These are phyloP conservation scores for Schizochytrium sp. DNA, from an alignment of 108 stramenopile genomes.

Conservation along the genomic window DNA sequence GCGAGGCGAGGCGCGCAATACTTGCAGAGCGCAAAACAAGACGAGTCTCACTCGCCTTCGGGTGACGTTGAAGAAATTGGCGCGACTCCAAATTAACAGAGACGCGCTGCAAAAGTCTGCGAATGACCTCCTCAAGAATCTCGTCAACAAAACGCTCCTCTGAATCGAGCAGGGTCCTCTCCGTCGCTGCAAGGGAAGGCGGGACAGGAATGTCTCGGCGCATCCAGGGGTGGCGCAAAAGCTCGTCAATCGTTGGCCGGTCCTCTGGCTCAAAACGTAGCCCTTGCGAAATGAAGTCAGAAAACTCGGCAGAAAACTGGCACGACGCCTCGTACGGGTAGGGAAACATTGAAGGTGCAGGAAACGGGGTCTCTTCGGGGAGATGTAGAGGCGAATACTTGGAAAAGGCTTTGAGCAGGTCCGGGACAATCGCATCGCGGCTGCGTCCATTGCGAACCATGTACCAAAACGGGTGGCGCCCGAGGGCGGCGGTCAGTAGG, in stretches of 20 bases:
- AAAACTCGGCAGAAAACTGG: background rate
- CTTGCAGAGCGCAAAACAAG: background rate
- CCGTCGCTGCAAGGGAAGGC: background rate
- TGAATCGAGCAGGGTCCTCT: background rate
- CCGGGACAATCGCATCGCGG: background rate
- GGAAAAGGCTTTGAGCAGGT: background rate
- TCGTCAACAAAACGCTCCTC: background rate
- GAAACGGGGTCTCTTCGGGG: background rate
- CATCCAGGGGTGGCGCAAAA: background rate
- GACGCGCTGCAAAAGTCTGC: background rate
- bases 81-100: background rate
- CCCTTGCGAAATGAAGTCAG: background rate
- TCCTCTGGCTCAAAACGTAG: background rate
- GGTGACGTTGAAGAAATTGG: background rate
- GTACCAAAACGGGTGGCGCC: background rate
- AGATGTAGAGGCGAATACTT: background rate
- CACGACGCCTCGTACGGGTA: background rate
- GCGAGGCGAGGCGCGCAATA: background rate
- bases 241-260: background rate
- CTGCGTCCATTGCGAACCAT: background rate
- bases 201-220: no score
- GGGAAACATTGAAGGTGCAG: background rate
- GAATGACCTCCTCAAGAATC: background rate
- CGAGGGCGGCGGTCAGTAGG: background rate
- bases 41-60: background rate